Percentiles rank a stretch among this genome's conserved stretches.
Conservation (phyloP, 169 alveolate species). For the Eimeria brunetti region DNA sequence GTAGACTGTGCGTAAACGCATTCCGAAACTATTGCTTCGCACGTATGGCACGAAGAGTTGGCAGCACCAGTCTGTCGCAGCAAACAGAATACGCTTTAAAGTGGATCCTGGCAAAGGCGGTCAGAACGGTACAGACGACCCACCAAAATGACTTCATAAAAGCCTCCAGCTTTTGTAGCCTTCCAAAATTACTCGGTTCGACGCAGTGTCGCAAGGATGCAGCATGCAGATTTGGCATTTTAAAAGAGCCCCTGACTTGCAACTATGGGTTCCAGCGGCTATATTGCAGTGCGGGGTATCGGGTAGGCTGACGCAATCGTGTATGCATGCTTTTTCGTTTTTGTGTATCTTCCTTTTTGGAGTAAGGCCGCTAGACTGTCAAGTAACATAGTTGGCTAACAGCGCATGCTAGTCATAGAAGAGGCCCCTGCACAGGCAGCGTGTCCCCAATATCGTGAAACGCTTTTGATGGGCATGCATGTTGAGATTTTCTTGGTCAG, state of each 20-base stretch:
- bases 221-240: not conserved
- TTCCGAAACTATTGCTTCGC: not conserved
- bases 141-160: not conserved
- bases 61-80: not conserved
- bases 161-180: not conserved
- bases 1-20: not conserved
- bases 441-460: not conserved
- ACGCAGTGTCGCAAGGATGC: not conserved
- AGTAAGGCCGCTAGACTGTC: not conserved
- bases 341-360: not conserved
- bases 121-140: not conserved
- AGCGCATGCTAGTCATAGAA: not conserved
- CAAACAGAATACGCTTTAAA: not conserved
- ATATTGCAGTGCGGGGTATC: not conserved
- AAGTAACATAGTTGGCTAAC: not conserved
- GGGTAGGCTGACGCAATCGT: not conserved
- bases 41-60: not conserved
- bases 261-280: not conserved
- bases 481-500: not conserved
- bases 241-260: not conserved
- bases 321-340: not conserved
- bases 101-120: not conserved
- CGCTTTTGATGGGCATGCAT: not conserved
- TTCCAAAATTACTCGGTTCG: not conserved
- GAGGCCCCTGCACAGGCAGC: not conserved